Evolutionary conservation across 768 basidiomycete genomes (phyloP).

Genomic region (Russula abietina): DNA sequence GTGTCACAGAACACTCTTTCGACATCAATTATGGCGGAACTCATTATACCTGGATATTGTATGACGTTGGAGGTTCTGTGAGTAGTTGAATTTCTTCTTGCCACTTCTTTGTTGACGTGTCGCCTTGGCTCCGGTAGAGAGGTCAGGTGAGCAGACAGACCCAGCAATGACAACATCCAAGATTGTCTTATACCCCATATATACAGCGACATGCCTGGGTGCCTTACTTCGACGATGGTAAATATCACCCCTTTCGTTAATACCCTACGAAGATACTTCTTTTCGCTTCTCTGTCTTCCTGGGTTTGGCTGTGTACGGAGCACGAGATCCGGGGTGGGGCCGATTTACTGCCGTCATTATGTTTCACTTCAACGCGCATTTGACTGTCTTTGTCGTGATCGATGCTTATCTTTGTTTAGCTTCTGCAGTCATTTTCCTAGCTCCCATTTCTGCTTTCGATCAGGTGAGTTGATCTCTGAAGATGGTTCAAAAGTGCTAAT

Average conservation of each 20-base stretch:
- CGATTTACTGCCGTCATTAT: not conserved
- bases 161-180: not conserved
- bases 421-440: constrained; percentile 80
- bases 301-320: not conserved
- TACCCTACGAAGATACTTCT: constrained; percentile 41
- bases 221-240: constrained; percentile 74
- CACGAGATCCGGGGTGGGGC: not conserved
- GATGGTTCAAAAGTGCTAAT: constrained; percentile 39
- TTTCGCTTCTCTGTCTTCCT: constrained; percentile 60
- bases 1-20: constrained; percentile 70
- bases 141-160: constrained; percentile 22
- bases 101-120: constrained; percentile 15
- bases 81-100: constrained; percentile 29
- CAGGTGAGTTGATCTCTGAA: constrained; percentile 44
- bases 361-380: constrained; percentile 2
- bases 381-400: constrained; percentile 3
- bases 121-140: constrained; percentile 12
- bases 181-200: not conserved
- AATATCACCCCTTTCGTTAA: constrained; percentile 12
- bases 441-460: constrained; percentile 83
- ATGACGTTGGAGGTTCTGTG: constrained; percentile 80
- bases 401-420: constrained; percentile 37
- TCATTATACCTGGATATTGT: constrained; percentile 70
- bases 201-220: constrained; percentile 71
- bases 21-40: constrained; percentile 57